Percentiles rank a stretch among this genome's conserved stretches.
These are phyloP conservation scores for Agrocybe praecox DNA, from an alignment of 768 basidiomycete species.

Conservation along the genomic window DNA sequence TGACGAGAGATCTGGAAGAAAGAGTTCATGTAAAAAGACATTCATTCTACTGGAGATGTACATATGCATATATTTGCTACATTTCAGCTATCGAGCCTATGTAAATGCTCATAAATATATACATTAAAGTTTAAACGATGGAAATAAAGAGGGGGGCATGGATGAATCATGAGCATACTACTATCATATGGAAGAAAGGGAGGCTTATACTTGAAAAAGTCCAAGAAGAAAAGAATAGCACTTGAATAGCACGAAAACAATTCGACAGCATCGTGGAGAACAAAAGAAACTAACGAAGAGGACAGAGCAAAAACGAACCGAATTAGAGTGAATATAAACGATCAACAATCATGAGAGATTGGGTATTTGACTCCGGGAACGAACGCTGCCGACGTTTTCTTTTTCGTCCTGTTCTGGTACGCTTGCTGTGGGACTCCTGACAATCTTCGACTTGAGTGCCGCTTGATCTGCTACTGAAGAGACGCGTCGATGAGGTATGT, in stretches of 20 bases:
- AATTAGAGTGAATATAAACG: not conserved
- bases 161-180: not conserved
- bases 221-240: slow-evolving; percentile 20
- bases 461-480: slow-evolving; percentile 32
- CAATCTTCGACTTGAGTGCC: slow-evolving; percentile 29
- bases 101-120: not conserved
- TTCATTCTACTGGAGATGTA: not conserved
- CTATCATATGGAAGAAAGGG: no score
- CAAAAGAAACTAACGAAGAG: not conserved
- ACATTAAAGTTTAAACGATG: not conserved
- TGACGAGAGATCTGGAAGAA: no score
- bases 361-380: slow-evolving; percentile 34
- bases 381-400: slow-evolving; percentile 50
- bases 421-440: slow-evolving; percentile 38
- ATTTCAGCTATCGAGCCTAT: not conserved
- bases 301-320: not conserved
- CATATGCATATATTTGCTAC: not conserved
- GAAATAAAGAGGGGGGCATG: not conserved
- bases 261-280: slow-evolving; percentile 25
- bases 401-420: slow-evolving; percentile 54
- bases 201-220: not conserved
- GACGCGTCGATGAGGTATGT: slow-evolving; percentile 35
- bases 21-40: no score
- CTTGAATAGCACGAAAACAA: slow-evolving; percentile 14
- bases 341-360: slow-evolving; percentile 24